Percentiles rank a stretch among this genome's conserved stretches.
Evolutionary conservation across 352 stramenopile species (phyloP).

Genomic region (Phytophthora meadii): DNA sequence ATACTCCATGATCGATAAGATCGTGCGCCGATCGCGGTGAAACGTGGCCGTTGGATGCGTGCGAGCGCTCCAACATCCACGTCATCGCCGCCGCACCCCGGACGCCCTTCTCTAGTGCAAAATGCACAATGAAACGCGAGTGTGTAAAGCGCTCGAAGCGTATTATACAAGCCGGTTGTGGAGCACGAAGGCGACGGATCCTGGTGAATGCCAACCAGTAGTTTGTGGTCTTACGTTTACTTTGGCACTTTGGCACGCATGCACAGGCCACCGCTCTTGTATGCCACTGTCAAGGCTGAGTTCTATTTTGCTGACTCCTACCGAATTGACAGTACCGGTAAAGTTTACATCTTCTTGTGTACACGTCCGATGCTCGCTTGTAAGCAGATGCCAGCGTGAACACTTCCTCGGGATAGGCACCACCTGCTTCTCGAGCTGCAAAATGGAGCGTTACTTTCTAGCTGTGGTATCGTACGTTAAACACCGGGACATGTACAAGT

Average conservation of each 20-base stretch:
- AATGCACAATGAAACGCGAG: slow-evolving; percentile 9
- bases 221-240: slow-evolving; percentile 9
- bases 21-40: neutral
- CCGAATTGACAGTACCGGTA: neutral
- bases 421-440: neutral
- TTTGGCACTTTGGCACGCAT: slow-evolving; percentile 3
- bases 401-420: slow-evolving; percentile 19
- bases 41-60: neutral
- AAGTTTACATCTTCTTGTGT: neutral
- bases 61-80: slow-evolving; percentile 4
- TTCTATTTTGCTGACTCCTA: slow-evolving; percentile 5
- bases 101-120: slow-evolving; percentile 5
- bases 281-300: neutral
- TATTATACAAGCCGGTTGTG: too few relatives aligned
- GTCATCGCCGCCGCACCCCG: slow-evolving; percentile 4
- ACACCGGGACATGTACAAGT: slow-evolving; percentile 2
- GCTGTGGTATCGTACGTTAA: slow-evolving; percentile 4
- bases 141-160: too few relatives aligned
- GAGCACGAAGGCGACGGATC: neutral
- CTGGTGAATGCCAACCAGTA: slow-evolving; percentile 3
- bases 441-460: too few relatives aligned
- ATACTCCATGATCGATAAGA: slow-evolving; percentile 4
- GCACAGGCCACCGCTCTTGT: neutral
- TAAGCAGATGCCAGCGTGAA: slow-evolving; percentile 23
- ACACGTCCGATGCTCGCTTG: neutral